A percentile compares a stretch with the other conserved stretches of the same genome.
These are phyloP conservation scores for Trypanosoma scelopori DNA, from an alignment of 208 protist genomes.

Conservation along the genomic window DNA sequence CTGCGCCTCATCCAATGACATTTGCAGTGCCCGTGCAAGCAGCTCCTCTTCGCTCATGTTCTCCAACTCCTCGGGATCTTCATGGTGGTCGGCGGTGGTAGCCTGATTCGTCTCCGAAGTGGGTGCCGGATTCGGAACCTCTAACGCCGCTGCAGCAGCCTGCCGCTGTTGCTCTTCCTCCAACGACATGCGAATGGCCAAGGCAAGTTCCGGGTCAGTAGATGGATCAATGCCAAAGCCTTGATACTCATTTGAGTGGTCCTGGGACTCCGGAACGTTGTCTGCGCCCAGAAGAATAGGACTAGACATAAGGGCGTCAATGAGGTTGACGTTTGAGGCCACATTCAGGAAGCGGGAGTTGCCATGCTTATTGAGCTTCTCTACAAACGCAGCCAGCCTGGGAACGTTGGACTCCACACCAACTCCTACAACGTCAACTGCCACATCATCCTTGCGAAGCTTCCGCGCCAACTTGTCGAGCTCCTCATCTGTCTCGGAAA, in stretches of 20 bases:
- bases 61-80: constrained; percentile 32
- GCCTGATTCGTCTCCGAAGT: not conserved
- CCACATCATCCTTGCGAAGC: constrained; percentile 97
- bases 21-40: constrained; percentile 68
- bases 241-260: constrained; percentile 17
- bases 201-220: constrained; percentile 93
- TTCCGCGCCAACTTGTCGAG: constrained; percentile 93
- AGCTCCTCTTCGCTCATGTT: constrained; percentile 88
- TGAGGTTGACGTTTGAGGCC: constrained; percentile 75
- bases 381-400: constrained; percentile 92
- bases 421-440: constrained; percentile 97
- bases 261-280: constrained; percentile 21
- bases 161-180: constrained; percentile 93
- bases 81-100: not conserved
- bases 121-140: constrained; percentile 2
- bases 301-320: constrained; percentile 91
- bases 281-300: constrained; percentile 81
- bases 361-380: constrained; percentile 82
- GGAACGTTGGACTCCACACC: constrained; percentile 91
- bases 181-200: constrained; percentile 95
- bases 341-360: constrained; percentile 90
- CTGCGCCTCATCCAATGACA: constrained; percentile 71
- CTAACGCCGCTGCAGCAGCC: constrained; percentile 50
- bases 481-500: constrained; percentile 86
- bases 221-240: constrained; percentile 91